Conservation (phyloP, 2,329 filamentous ascomycete genomes). For the Ambrosiella cleistominuta region DNA sequence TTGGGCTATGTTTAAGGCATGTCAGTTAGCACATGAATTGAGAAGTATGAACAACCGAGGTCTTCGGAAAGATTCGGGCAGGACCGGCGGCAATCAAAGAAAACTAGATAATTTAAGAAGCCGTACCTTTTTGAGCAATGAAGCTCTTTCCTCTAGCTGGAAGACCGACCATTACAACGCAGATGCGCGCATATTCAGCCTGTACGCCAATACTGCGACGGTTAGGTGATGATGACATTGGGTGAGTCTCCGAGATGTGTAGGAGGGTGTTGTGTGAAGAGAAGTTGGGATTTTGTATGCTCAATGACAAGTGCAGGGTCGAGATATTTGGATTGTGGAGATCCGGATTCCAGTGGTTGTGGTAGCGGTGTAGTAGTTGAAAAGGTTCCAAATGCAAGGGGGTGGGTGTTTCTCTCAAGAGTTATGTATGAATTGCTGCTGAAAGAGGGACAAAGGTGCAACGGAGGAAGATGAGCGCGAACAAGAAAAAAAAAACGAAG, state of each 20-base stretch:
- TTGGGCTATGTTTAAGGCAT: conserved; percentile 39
- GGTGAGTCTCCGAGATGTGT: not conserved
- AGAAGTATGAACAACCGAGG: not conserved
- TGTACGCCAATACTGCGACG: conserved; percentile 46
- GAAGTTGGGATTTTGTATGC: not conserved
- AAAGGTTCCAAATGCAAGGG: not conserved
- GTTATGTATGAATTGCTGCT: not conserved
- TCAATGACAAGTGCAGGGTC: not conserved
- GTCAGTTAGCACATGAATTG: not conserved
- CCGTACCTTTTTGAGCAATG: conserved; percentile 85
- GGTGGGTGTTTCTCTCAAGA: not conserved
- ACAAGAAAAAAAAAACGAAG: not conserved
- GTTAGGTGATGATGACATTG: conserved; percentile 11
- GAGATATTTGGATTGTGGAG: not conserved
- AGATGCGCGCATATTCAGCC: conserved; percentile 92
- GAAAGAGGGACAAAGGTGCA: not conserved
- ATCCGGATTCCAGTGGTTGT: not conserved
- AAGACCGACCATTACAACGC: conserved; percentile 95
- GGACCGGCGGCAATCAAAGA: not conserved
- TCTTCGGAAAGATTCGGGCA: not conserved
- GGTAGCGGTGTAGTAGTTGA: not conserved
- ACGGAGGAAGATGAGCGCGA: not conserved
- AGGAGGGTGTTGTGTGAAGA: not conserved
- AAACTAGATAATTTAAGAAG: not conserved
- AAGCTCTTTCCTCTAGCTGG: conserved; percentile 92